A percentile compares a stretch with the other conserved stretches of the same genome.
phyloP scores from a whole-genome alignment of 2,329 filamentous ascomycete genomes.

The Rhynchosporium secalis region DNA sequence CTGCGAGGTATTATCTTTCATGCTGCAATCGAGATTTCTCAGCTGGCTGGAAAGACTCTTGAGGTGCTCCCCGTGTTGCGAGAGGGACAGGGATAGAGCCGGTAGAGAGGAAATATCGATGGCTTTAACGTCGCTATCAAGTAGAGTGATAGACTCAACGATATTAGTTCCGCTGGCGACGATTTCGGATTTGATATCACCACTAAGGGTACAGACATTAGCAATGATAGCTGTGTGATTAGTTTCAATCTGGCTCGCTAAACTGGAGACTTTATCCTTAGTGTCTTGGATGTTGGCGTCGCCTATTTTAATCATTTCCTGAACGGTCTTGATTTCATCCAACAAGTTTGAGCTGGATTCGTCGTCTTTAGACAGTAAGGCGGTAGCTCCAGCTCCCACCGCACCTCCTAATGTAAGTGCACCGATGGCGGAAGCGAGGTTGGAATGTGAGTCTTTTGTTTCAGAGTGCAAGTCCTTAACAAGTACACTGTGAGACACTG shows the following conservation, averaged over 20 bases:
- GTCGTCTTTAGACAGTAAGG: slow-evolving; percentile 14
- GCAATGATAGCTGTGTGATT: slow-evolving; percentile 34
- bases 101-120: slow-evolving; percentile 18
- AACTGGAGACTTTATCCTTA: slow-evolving; percentile 22
- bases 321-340: slow-evolving; percentile 29
- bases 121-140: slow-evolving; percentile 21
- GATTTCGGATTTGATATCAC: slow-evolving; percentile 34
- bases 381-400: slow-evolving; percentile 27
- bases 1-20: slow-evolving; percentile 16
- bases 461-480: slow-evolving; percentile 33
- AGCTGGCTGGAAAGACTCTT: slow-evolving; percentile 23
- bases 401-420: slow-evolving; percentile 30
- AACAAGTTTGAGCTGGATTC: slow-evolving; percentile 25
- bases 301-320: slow-evolving; percentile 26
- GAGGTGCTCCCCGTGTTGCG: slow-evolving; percentile 14
- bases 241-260: slow-evolving; percentile 32
- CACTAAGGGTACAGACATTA: slow-evolving; percentile 30
- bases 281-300: slow-evolving; percentile 21
- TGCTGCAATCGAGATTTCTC: slow-evolving; percentile 11
- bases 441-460: slow-evolving; percentile 29
- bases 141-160: slow-evolving; percentile 22
- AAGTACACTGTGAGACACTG: slow-evolving; percentile 24
- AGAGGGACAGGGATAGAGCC: slow-evolving; percentile 13
- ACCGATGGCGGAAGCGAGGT: slow-evolving; percentile 30
- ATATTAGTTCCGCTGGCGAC: slow-evolving; percentile 32